Base-by-base conservation (phyloP, 306 rosid genomes). In the Neltuma alba region DNA sequence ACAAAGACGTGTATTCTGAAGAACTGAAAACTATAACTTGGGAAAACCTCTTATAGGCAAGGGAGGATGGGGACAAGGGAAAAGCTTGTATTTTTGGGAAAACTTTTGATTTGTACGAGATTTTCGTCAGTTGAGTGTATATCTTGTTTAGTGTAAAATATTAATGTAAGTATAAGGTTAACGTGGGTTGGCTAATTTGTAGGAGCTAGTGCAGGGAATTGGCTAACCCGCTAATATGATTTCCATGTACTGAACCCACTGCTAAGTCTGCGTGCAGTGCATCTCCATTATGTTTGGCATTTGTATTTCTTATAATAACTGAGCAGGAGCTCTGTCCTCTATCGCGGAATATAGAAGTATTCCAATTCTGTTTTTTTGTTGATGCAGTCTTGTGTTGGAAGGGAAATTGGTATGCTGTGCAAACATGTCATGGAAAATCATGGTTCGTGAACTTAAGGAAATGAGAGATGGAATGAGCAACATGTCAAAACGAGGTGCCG, bases 401-500 rank as follows among this genome's bases (percentile, higher is more conserved):
- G 77, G 66, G 67, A 78, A 76, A 69, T 80, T 84, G 83, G 63
- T 79, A 71, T 81, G 83, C 38, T 72, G 72, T 20, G 47, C 28
- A 65, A 77, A 78, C 78, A 92, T 92, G 97, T 81, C 93, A 33
- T 81, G 88, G 71, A 90, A 86, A 83, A 82, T 83, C 85, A 75
- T 92, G 50, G 85, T 90, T 33, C 90, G 94, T 0, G 91, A 92
- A 78, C 80, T 89, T 63, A 77, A 85, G 81, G 93, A 83, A 69
- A 84, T 89, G 82, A 92, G 67, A 80, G 89, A 82, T 82, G 89
- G 94, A 2, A 80, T 92, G 18, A 85, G 94, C 41, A 92, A 80
- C 76, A 79, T 77, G 70, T 85, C 93, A 1, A 92, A 36, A 81
- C 85, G 91, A 76, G 85, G 85, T 65, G 83, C 75, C n/a, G 93